Evolutionary conservation across 208 protist species (phyloP).

Genomic region (Trypanosoma rangeli): DNA sequence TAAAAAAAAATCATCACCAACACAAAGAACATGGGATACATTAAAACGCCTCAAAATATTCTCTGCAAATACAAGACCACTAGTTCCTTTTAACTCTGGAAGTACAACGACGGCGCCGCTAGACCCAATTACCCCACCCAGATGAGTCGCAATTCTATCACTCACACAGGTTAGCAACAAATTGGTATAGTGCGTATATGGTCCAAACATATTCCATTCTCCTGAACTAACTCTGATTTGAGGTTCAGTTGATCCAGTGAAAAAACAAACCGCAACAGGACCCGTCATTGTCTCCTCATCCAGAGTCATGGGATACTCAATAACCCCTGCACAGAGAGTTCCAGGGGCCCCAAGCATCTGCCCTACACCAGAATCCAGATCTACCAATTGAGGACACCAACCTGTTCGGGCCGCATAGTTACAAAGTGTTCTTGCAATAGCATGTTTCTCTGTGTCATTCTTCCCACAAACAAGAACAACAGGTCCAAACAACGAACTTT

Average conservation of each 20-base stretch:
- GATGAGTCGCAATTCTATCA: slow-evolving; percentile 48
- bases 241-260: slow-evolving; percentile 69
- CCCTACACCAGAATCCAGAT: slow-evolving; percentile 56
- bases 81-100: slow-evolving; percentile 63
- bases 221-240: slow-evolving; percentile 37
- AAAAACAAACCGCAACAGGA: slow-evolving; percentile 61
- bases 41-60: slow-evolving; percentile 62
- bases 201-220: slow-evolving; percentile 46
- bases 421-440: slow-evolving; percentile 56
- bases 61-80: slow-evolving; percentile 61
- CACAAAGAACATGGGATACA: slow-evolving; percentile 64
- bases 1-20: slow-evolving; percentile 82
- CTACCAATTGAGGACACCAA: slow-evolving; percentile 76
- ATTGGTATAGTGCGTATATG: slow-evolving; percentile 66
- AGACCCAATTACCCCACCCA: slow-evolving; percentile 46
- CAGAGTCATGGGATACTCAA: slow-evolving; percentile 70
- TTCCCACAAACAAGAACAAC: slow-evolving; percentile 74
- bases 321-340: slow-evolving; percentile 55
- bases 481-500: slow-evolving; percentile 42
- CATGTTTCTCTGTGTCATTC: slow-evolving; percentile 39
- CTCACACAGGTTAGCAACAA: slow-evolving; percentile 40
- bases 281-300: slow-evolving; percentile 62
- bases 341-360: slow-evolving; percentile 69
- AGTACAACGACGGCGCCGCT: slow-evolving; percentile 78
- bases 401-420: slow-evolving; percentile 77